A percentile compares a stretch with the other conserved stretches of the same genome.
Conservation (phyloP, 768 basidiomycete species). For the Leccinum subtestaceum region DNA sequence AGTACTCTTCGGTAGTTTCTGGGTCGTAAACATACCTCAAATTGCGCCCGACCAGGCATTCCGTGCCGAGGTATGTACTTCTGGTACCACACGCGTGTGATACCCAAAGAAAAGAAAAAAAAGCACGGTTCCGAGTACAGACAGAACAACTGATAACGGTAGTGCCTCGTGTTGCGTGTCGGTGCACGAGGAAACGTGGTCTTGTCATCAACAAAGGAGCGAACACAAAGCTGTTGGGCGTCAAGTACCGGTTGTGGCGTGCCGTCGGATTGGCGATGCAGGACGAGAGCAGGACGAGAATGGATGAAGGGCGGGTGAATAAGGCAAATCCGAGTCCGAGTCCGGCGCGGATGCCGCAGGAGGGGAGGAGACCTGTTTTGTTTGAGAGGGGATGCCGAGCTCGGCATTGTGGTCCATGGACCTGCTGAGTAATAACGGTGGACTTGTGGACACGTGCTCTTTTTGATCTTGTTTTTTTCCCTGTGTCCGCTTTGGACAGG, state of each 20-base stretch:
- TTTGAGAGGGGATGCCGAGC: constrained; percentile 1
- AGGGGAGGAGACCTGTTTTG: not conserved
- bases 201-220: not conserved
- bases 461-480: constrained; percentile 37
- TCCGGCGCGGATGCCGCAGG: constrained; percentile 7
- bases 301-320: not conserved
- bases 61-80: constrained; percentile 15
- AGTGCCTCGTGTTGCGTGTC: constrained; percentile 8
- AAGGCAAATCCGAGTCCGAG: not conserved
- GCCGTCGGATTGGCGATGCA: constrained; percentile 5
- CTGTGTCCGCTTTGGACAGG: constrained; percentile 36
- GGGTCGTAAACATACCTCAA: constrained; percentile 3
- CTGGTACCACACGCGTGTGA: not conserved
- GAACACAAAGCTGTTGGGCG: not conserved
- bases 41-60: constrained; percentile 2
- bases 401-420: constrained; percentile 27
- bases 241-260: constrained; percentile 2
- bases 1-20: constrained; percentile 2
- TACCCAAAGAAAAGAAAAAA: not conserved
- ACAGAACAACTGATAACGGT: constrained; percentile 1
- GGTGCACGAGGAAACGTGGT: constrained; percentile 3
- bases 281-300: constrained; percentile 19
- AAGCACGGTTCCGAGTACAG: constrained; percentile 12
- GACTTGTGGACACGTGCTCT: constrained; percentile 29
- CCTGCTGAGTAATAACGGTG: constrained; percentile 21